phyloP scores from a whole-genome alignment of 805 yeast species.

The Zygosaccharomyces kombuchaensis region DNA sequence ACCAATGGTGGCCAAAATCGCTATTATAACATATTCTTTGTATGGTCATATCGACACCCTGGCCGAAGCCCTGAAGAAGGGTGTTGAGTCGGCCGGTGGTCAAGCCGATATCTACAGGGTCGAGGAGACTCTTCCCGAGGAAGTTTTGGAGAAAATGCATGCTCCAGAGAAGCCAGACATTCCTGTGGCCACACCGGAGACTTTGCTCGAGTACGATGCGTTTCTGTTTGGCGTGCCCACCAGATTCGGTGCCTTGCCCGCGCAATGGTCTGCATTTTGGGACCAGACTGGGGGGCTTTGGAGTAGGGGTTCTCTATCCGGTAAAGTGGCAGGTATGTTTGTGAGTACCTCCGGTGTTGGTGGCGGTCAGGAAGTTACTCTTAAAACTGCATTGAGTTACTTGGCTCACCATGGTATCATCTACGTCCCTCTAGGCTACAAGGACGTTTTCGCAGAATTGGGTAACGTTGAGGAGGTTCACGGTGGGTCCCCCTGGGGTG shows the following conservation, averaged over 20 bases:
- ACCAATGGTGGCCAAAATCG: slow-evolving; percentile 38
- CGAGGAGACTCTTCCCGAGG: slow-evolving; percentile 66
- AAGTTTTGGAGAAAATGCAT: slow-evolving; percentile 50
- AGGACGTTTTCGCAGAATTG: slow-evolving; percentile 49
- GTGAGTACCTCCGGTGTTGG: slow-evolving; percentile 69
- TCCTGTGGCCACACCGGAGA: slow-evolving; percentile 55
- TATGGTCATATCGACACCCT: slow-evolving; percentile 71
- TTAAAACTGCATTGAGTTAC: slow-evolving; percentile 51
- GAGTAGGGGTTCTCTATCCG: slow-evolving; percentile 64
- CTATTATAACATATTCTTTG: slow-evolving; percentile 63
- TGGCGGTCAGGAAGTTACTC: slow-evolving; percentile 78
- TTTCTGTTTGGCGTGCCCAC: slow-evolving; percentile 78
- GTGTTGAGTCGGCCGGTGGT: slow-evolving; percentile 66
- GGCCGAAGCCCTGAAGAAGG: slow-evolving; percentile 64
- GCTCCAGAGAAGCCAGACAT: slow-evolving; percentile 57
- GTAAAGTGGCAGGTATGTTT: slow-evolving; percentile 71
- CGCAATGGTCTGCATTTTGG: slow-evolving; percentile 74
- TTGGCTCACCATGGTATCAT: slow-evolving; percentile 74
- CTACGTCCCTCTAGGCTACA: slow-evolving; percentile 74
- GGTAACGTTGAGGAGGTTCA: slow-evolving; percentile 61
- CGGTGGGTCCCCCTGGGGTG: slow-evolving; percentile 86
- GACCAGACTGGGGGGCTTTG: slow-evolving; percentile 74
- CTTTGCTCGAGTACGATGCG: slow-evolving; percentile 61
- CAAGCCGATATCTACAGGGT: slow-evolving; percentile 68
- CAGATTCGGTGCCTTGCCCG: slow-evolving; percentile 69